Conservation (phyloP, 345 rosid genomes). For the Angophora floribunda region DNA sequence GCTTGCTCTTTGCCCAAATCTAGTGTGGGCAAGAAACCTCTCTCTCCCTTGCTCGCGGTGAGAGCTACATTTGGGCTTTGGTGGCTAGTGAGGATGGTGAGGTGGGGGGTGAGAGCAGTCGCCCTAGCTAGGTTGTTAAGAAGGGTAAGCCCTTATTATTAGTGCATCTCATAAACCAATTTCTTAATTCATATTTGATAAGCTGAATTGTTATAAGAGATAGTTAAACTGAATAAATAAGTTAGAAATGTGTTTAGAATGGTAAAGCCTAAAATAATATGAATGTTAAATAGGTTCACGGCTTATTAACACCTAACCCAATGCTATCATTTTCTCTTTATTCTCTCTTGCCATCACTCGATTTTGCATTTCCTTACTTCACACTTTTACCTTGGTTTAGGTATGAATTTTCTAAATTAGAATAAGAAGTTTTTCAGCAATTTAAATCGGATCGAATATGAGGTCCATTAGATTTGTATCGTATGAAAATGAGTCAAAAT, state of each 20-base stretch:
- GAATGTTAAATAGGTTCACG: no score
- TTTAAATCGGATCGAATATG: no score
- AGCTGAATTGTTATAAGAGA: no score
- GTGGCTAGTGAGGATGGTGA: neutral
- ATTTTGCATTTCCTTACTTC: no score
- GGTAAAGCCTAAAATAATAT: neutral
- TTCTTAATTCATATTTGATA: neutral
- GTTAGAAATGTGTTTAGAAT: neutral
- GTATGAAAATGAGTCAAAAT: no score
- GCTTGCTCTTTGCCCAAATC: neutral
- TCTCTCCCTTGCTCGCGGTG: neutral
- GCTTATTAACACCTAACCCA: no score
- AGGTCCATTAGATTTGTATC: fast-evolving
- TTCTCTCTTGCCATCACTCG: no score
- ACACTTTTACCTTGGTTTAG: no score
- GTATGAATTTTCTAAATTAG: neutral
- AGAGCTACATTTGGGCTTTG: neutral
- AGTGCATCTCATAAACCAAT: no score
- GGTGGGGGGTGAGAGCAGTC: neutral
- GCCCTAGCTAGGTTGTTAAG: neutral
- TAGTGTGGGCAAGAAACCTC: neutral
- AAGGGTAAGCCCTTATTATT: neutral
- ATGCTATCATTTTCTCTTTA: no score
- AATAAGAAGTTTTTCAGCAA: no score
- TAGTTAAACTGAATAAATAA: no score